These are phyloP conservation scores for Elsinoe necatrix DNA, from an alignment of 2,329 filamentous ascomycete species.

Conservation along the genomic window DNA sequence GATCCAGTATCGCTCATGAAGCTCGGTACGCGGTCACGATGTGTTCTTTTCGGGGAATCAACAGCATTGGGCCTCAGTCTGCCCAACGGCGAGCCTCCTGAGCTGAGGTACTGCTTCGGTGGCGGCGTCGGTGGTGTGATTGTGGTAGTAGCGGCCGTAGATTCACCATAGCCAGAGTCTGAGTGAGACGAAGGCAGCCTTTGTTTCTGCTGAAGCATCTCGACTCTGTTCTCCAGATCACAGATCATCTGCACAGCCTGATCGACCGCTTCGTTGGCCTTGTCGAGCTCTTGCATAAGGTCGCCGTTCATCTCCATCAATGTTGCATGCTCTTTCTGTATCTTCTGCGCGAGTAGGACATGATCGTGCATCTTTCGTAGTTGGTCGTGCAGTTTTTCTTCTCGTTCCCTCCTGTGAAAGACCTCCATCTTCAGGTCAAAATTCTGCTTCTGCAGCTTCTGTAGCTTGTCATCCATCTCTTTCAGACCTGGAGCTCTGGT, in stretches of 20 bases:
- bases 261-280: conserved; percentile 60
- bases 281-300: conserved; percentile 53
- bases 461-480: conserved; percentile 61
- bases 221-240: conserved; percentile 46
- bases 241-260: conserved; percentile 65
- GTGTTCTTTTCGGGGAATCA: background rate
- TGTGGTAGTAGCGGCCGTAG: background rate
- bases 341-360: conserved; percentile 31
- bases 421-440: conserved; percentile 69
- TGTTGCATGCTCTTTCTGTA: conserved; percentile 38
- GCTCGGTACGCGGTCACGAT: background rate
- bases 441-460: conserved; percentile 64
- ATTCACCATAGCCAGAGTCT: conserved; percentile 13
- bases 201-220: conserved; percentile 22
- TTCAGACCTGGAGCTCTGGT: conserved; percentile 46
- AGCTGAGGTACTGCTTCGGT: background rate
- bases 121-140: conserved; percentile 1
- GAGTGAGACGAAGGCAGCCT: conserved; percentile 6
- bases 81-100: background rate
- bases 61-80: background rate
- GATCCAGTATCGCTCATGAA: conserved; percentile 20
- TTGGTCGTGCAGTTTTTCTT: conserved; percentile 50
- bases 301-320: conserved; percentile 51
- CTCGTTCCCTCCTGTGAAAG: conserved; percentile 58
- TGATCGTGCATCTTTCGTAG: conserved; percentile 49